Evolutionary conservation across 2,329 filamentous ascomycete species (phyloP).

Genomic region (Pseudogymnoascus sp.): DNA sequence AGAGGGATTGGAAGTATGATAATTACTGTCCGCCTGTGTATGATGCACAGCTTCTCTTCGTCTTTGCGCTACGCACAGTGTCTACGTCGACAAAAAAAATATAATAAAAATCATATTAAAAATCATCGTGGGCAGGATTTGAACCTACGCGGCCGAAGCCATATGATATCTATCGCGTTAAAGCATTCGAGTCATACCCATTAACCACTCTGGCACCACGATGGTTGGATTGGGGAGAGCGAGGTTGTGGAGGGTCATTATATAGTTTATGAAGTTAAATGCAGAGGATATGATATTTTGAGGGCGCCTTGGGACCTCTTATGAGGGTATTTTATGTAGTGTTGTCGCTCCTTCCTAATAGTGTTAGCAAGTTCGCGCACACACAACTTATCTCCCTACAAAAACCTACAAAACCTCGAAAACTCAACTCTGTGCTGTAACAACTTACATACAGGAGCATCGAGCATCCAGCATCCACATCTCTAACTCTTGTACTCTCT

Average conservation of each 20-base stretch:
- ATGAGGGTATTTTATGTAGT: not conserved
- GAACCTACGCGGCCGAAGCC: constrained; percentile 29
- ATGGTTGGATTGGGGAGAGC: constrained; percentile 8
- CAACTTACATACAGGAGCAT: no score
- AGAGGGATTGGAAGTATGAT: not conserved
- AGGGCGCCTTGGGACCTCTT: not conserved
- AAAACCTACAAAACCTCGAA: no score
- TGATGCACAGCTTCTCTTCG: not conserved
- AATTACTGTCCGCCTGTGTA: not conserved
- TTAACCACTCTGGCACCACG: constrained; percentile 28
- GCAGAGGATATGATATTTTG: not conserved
- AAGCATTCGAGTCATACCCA: constrained; percentile 27
- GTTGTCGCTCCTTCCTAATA: not conserved
- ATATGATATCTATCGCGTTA: constrained; percentile 24
- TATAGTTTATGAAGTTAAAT: not conserved
- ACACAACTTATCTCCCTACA: no score
- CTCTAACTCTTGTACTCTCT: not conserved
- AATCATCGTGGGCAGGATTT: constrained; percentile 24
- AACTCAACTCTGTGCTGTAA: not conserved
- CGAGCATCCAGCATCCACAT: not conserved
- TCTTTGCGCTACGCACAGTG: not conserved
- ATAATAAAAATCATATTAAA: not conserved
- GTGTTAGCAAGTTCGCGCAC: not conserved
- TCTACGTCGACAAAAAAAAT: not conserved
- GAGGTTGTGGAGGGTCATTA: not conserved